Evolutionary conservation across 768 basidiomycete genomes (phyloP), one percentile per base, ranked within the genome.

Genomic region (Pleurotus tuber-regium): DNA sequence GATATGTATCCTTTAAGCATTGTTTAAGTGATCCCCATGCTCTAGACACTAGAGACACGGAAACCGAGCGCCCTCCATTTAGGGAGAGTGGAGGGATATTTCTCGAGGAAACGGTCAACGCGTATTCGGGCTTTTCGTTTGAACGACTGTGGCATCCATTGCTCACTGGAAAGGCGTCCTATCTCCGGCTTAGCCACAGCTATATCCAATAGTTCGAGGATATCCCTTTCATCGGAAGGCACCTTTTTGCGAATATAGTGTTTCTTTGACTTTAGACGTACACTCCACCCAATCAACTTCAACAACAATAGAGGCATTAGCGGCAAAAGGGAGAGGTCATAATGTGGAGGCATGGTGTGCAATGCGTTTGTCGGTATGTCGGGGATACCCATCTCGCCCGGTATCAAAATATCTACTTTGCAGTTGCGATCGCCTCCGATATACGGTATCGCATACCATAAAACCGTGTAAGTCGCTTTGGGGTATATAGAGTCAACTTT

Each of bases 221-320:
- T 69, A 55, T 80, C 78, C 12, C 54, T 53, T 18, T 66, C 68
- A 54, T 79, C 78, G 7, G 66, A 55, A 29, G 62, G 59, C 49
- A 70, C 64, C 60, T 79, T 80, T 7, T 47, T 53, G 33, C 56
- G 63, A 57, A 74, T 65, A 46, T 72, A 60, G 8, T 23, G 7
- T 33, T 69, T 63, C 2, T 21, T 9, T 23, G 72, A 67, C 2
- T 49, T 57, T 7, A 66, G 57, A 54, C 76, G 74, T 54, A 76
- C 70, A 29, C 59, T 54, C 76, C 76, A 77, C 1, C 66, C 74
- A 41, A 70, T 64, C 7, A 78, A 54, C 52, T 77, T 78, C 35
- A 76, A 54, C 11, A 75, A 59, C 2, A 77, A 60, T 12, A 76
- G 58, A 2, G 65, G 59, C 2, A 73, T 54, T 42, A 75, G 65